Conservation (phyloP, 768 basidiomycete species). For the Amanita rubescens region DNA sequence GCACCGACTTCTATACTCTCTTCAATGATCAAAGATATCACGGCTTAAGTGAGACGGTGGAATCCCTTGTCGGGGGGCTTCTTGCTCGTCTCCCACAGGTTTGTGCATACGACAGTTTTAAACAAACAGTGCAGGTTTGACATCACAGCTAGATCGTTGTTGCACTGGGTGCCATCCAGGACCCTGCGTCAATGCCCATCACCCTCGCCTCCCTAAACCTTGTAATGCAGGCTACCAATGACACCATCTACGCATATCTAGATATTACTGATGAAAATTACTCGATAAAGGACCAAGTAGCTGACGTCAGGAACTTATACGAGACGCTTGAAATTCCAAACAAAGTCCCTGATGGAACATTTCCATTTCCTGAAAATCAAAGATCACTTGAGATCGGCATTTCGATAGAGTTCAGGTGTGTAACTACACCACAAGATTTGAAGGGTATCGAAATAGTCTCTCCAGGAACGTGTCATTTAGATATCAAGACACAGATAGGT, state of each 20-base stretch:
- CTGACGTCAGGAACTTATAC: constrained; percentile 53
- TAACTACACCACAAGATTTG: constrained; percentile 12
- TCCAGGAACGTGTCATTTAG: constrained; percentile 62
- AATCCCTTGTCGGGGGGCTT: constrained; percentile 41
- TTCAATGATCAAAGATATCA: constrained; percentile 19
- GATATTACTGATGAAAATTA: constrained; percentile 48
- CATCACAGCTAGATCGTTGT: constrained; percentile 46
- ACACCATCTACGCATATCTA: constrained; percentile 45
- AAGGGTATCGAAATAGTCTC: constrained; percentile 2
- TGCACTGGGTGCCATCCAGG: constrained; percentile 53
- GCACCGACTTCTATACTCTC: constrained; percentile 33
- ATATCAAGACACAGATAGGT: constrained; percentile 46
- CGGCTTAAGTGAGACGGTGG: constrained; percentile 21
- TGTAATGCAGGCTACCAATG: constrained; percentile 41
- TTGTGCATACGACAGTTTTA: neutral
- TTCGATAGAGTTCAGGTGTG: constrained; percentile 47
- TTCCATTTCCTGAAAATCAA: constrained; percentile 43
- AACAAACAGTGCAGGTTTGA: neutral
- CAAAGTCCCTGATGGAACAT: constrained; percentile 44
- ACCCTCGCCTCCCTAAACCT: constrained; percentile 59
- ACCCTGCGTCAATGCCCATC: constrained; percentile 54
- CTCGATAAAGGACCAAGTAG: constrained; percentile 47
- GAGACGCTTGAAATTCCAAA: constrained; percentile 56
- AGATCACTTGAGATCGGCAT: constrained; percentile 40
- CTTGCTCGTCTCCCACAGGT: constrained; percentile 58